Base-by-base conservation (phyloP, 2,329 filamentous ascomycete species). In the Fusarium pseudoanthophilum region DNA sequence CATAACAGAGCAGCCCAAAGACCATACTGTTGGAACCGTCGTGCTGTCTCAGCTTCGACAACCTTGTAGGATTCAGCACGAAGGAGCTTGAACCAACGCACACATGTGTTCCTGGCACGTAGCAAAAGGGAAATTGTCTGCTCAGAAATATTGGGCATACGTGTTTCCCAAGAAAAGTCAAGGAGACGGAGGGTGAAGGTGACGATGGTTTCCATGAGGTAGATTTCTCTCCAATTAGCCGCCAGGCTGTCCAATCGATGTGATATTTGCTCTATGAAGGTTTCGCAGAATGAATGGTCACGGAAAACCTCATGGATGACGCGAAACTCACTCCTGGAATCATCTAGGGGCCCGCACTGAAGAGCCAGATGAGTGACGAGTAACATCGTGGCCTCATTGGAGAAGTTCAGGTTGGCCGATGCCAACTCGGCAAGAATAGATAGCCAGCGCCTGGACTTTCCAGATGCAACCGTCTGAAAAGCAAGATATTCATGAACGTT, bases 1-100 rank as follows among this genome's bases (percentile, higher is more conserved):
- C 89, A 92, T 2, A 92, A 79, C 2, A 92, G 72, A 0, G 89
- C 86, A 1, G 89, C 86, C 80, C 85, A 86, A 1, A 92, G 82
- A 0, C 84, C 83, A 67, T 89, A 90, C 5, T 75, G 73, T 43
- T 77, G 75, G 15, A 75, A 77, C 18, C 71, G 81, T 43, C 82
- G 80, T 0, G 84, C 79, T 0, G 80, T 80, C 4, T 83, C 79
- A 0, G 80, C 74, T 42, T 87, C 83, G 0, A 64, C 79, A 0
- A 84, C 79, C 4, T 77, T 79, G 26, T 81, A 80, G 0, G 86
- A 82, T 56, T 90, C 87, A 0, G 74, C 69, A 4, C 86, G 83
- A 1, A 92, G 81, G 5, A 78, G 72, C 4, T 72, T 72, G 9
- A 87, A 83, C 91, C 91, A 92, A 0, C 75, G 63, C 2, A 84